A percentile compares a stretch with the other conserved stretches of the same genome.
Conservation (phyloP, 768 basidiomycete species). For the Pulveroboletus sp. region DNA sequence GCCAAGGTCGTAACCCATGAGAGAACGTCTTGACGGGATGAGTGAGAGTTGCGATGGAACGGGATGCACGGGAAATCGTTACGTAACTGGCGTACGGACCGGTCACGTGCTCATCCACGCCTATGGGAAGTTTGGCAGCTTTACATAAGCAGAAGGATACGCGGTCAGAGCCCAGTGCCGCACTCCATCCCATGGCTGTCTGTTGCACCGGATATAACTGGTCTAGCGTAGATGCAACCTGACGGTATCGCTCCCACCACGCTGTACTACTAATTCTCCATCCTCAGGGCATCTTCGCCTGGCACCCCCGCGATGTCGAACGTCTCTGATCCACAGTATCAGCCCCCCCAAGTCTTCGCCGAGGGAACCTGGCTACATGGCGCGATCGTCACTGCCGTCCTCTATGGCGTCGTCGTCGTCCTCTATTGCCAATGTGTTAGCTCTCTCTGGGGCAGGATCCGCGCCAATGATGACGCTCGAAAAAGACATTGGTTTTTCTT, state of each 20-base stretch:
- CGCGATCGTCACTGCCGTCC: constrained; percentile 23
- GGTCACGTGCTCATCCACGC: too few species aligned
- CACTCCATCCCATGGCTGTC: too few species aligned
- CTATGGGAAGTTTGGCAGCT: too few species aligned
- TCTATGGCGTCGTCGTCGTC: constrained; percentile 27
- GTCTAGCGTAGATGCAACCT: not conserved
- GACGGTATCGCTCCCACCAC: not conserved
- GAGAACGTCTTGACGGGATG: not conserved
- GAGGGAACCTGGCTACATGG: constrained; percentile 31
- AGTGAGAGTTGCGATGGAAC: not conserved
- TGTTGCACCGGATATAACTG: not conserved
- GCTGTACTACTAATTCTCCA: not conserved
- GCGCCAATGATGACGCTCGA: not conserved
- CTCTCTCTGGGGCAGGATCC: constrained; percentile 25
- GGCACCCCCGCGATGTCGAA: constrained; percentile 15
- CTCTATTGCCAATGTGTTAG: constrained; percentile 24
- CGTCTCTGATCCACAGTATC: constrained; percentile 7
- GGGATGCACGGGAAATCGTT: not conserved
- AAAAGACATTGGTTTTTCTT: constrained; percentile 28
- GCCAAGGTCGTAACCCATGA: constrained; percentile 52
- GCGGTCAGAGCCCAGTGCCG: too few species aligned
- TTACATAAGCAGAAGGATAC: too few species aligned
- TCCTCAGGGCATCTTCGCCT: not conserved
- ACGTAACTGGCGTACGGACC: too few species aligned
- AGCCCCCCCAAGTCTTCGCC: constrained; percentile 12